Base-by-base conservation (phyloP, 202 grass and related monocot genomes). In the Digitaria exilis region DNA sequence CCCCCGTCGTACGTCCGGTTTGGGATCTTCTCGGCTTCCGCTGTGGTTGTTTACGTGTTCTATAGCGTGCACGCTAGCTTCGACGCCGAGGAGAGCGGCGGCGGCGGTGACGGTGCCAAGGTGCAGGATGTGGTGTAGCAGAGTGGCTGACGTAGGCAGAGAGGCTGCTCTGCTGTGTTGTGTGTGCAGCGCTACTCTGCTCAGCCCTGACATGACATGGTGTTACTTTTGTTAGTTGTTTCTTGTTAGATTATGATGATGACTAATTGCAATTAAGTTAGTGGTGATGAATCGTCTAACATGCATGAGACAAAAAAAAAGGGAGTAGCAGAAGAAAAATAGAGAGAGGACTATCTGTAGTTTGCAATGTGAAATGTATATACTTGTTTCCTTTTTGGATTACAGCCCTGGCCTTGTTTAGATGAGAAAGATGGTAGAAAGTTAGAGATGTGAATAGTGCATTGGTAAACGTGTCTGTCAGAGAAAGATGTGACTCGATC, bases 21-120 rank as follows among this genome's bases (percentile, higher is more conserved):
- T 41, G 91, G 75, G 0, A 26, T 89, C 69, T 98, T 98, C 85
- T 90, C 90, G 1, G 80, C 71, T 3, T 65, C 89, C 17, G 75
- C 82, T 19, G 80, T 90, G 44, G 68, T 94, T 7, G 86, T 94
- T 0, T 98, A 98, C 65, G 81, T 75, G 34, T 72, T 98, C 46
- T 99, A 99, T 78, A 86, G 96, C 44, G 93, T 96, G 48, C 96
- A 94, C 70, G 87, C 87, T 29, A 96, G 91, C 85, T 89, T 87
- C 81, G 93, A 94, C 48, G 86, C 94, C 69, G 91, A 96, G 72
- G 87, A 79, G 21, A n/a, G n/a, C n/a, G 78, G 46, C 18, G 30
- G 79, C 10, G 76, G 55, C 43, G 86, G 60, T 0, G 25, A 42
- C 22, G 87, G 69, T 16, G 78, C 65, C 51, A 94, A 92, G 71